Evolutionary conservation across 75 land plant genomes (phyloP).

Genomic region (Cryptomeria japonica): DNA sequence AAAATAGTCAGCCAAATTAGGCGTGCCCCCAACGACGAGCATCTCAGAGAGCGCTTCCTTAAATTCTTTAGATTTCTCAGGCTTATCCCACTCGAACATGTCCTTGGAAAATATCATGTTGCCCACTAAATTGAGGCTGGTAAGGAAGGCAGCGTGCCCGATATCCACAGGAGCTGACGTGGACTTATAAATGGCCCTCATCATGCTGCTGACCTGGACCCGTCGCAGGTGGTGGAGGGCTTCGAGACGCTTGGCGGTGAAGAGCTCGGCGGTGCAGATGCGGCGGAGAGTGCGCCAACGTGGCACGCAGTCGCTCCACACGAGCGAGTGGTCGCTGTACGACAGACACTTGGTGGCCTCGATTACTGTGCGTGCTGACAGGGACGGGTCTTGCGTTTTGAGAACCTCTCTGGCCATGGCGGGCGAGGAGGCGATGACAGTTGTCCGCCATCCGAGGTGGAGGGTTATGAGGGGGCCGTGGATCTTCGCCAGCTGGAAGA

Average conservation of each 20-base stretch:
- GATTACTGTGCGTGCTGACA: constrained; percentile 31
- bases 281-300: constrained; percentile 44
- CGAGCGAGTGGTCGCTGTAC: constrained; percentile 14
- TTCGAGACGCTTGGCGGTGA: constrained; percentile 34
- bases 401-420: constrained; percentile 39
- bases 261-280: constrained; percentile 39
- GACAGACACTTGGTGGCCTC: constrained; percentile 27
- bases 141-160: constrained; percentile 22
- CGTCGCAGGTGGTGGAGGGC: constrained; percentile 17
- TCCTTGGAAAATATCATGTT: constrained; percentile 41
- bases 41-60: constrained; percentile 16
- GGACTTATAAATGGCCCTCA: background rate
- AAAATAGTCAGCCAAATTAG: constrained; percentile 42
- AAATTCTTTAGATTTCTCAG: constrained; percentile 19
- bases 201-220: background rate
- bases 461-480: constrained; percentile 46
- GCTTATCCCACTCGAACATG: constrained; percentile 14
- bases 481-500: constrained; percentile 10
- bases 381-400: constrained; percentile 34
- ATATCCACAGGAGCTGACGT: constrained; percentile 10
- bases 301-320: constrained; percentile 35
- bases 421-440: constrained; percentile 36
- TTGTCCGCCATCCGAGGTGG: constrained; percentile 27
- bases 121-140: constrained; percentile 32
- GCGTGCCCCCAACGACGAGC: constrained; percentile 27